phyloP scores from a whole-genome alignment of 306 rosid genomes.

The Ormosia emarginata region DNA sequence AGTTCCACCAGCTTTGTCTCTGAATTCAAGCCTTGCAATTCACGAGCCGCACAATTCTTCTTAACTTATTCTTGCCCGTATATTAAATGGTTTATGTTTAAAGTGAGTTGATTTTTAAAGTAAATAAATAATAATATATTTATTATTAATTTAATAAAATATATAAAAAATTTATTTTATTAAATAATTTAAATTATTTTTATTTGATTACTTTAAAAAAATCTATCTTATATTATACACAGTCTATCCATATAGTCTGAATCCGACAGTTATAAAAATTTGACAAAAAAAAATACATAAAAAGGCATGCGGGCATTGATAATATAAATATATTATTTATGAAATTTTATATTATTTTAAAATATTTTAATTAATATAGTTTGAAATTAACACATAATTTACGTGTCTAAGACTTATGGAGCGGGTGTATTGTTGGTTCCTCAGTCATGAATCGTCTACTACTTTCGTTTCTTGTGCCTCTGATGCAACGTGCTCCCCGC shows the following conservation, averaged over 20 bases:
- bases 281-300: background rate
- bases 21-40: background rate
- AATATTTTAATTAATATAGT: background rate
- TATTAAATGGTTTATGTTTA: too few species aligned
- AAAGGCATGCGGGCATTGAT: background rate
- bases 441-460: background rate
- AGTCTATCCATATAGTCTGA: background rate
- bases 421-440: background rate
- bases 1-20: background rate
- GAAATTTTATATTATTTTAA: background rate
- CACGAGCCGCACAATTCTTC: background rate
- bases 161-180: too few species aligned
- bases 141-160: too few species aligned
- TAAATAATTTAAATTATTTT: too few species aligned
- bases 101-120: too few species aligned
- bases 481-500: background rate
- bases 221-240: too few species aligned
- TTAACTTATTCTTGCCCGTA: background rate
- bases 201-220: too few species aligned
- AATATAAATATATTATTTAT: background rate
- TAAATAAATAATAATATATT: too few species aligned
- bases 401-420: background rate
- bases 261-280: background rate
- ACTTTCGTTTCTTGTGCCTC: background rate
- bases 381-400: background rate